phyloP scores from a whole-genome alignment of 2,329 filamentous ascomycete species.

The Cladosporium sphaerospermum region DNA sequence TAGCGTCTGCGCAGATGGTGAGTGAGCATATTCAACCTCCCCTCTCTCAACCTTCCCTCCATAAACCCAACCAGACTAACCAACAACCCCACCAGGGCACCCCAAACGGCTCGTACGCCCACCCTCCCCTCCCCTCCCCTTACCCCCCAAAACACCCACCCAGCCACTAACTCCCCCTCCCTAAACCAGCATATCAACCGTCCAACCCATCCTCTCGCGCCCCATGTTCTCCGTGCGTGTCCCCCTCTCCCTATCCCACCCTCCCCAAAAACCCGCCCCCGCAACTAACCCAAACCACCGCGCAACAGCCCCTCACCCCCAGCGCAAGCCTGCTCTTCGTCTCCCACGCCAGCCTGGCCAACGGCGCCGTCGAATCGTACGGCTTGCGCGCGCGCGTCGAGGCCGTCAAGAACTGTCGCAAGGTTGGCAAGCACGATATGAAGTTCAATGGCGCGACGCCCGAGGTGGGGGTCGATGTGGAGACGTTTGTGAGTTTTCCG shows the following conservation, averaged over 20 bases:
- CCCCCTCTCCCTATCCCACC: neutral
- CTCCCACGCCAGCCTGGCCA: constrained; percentile 27
- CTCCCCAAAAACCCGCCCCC: constrained; percentile 40
- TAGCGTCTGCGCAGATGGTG: constrained; percentile 70
- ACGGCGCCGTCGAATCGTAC: constrained; percentile 61
- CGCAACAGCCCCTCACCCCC: constrained; percentile 74
- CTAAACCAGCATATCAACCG: constrained; percentile 61
- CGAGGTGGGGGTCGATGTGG: constrained; percentile 80
- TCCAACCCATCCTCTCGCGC: constrained; percentile 73
- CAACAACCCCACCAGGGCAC: neutral
- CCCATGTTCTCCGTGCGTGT: constrained; percentile 54
- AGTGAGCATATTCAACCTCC: constrained; percentile 33
- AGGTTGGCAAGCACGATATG: constrained; percentile 77
- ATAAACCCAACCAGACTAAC: no score
- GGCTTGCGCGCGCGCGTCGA: constrained; percentile 70
- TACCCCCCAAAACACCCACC: neutral
- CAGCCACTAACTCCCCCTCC: neutral
- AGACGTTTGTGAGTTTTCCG: constrained; percentile 57
- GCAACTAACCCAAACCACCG: constrained; percentile 60
- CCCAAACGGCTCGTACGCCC: neutral
- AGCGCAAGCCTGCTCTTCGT: constrained; percentile 45
- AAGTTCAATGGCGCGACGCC: constrained; percentile 78
- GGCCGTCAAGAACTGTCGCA: constrained; percentile 67
- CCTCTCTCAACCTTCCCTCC: no score
- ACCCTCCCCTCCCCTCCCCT: neutral